phyloP scores from a whole-genome alignment of 2,329 filamentous ascomycete genomes.

The Apiospora saccharicola region DNA sequence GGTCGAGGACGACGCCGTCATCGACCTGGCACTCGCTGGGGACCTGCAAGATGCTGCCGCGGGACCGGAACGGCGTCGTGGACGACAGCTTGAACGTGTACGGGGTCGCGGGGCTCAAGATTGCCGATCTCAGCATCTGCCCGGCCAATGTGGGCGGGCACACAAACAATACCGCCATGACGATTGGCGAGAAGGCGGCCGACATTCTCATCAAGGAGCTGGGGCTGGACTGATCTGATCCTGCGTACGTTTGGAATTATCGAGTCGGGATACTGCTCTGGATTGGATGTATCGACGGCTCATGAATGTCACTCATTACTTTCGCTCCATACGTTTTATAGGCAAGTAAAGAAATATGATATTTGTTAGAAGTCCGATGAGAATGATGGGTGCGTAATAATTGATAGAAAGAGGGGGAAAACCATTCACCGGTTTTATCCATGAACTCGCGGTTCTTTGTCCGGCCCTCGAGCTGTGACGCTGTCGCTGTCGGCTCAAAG shows the following conservation, averaged over 20 bases:
- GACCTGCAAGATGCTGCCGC: slow-evolving; percentile 46
- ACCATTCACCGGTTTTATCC: too few species aligned
- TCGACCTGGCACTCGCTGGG: slow-evolving; percentile 51
- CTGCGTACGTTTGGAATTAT: not conserved
- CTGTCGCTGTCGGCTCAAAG: too few species aligned
- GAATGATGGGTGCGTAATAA: too few species aligned
- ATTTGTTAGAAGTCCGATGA: too few species aligned
- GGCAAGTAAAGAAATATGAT: too few species aligned
- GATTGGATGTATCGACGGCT: too few species aligned
- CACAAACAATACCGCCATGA: slow-evolving; percentile 53
- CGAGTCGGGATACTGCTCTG: not conserved
- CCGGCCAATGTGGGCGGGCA: slow-evolving; percentile 49
- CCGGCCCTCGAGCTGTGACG: too few species aligned
- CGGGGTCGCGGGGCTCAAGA: slow-evolving; percentile 45
- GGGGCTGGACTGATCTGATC: slow-evolving; percentile 44
- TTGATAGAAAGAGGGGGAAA: too few species aligned
- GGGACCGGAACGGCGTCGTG: slow-evolving; percentile 45
- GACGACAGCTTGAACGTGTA: slow-evolving; percentile 47
- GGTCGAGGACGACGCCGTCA: slow-evolving; percentile 50
- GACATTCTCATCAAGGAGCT: slow-evolving; percentile 45
- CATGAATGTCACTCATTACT: too few species aligned
- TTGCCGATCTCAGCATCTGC: slow-evolving; percentile 42
- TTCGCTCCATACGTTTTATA: too few species aligned
- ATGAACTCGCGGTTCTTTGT: too few species aligned
- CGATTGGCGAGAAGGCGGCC: slow-evolving; percentile 53